These are phyloP conservation scores for Entophlyctis luteolus DNA, from an alignment of 192 early-diverging fungal genomes.

Conservation along the genomic window DNA sequence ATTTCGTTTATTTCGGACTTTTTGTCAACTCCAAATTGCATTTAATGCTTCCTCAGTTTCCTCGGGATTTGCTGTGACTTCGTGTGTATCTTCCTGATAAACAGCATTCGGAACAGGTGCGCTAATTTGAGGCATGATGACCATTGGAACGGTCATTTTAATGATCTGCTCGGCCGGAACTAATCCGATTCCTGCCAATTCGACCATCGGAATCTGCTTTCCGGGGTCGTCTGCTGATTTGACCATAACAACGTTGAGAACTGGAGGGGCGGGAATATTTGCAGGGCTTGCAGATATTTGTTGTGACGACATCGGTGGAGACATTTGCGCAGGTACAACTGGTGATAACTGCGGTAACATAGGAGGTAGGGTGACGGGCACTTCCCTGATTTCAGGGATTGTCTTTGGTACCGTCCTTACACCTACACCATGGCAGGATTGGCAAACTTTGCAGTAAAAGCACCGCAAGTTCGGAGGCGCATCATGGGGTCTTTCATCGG, in stretches of 20 bases:
- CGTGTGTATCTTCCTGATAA: not conserved
- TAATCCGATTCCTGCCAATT: slow-evolving; percentile 18
- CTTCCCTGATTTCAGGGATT: not conserved
- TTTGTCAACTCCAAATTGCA: slow-evolving; percentile 18
- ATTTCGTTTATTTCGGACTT: not conserved
- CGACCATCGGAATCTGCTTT: slow-evolving; percentile 17
- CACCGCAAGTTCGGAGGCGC: slow-evolving; percentile 39
- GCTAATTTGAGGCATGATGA: slow-evolving; percentile 7
- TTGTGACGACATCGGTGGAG: not conserved
- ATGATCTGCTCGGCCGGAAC: slow-evolving; percentile 25
- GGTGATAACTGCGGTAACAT: not conserved
- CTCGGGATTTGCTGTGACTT: too few species aligned
- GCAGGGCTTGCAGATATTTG: not conserved
- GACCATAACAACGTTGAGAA: slow-evolving; percentile 16
- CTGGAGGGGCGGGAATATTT: slow-evolving; percentile 19
- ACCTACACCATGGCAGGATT: slow-evolving; percentile 33
- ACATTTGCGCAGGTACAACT: not conserved
- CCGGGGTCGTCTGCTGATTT: not conserved
- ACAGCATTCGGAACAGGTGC: not conserved
- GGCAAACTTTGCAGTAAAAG: slow-evolving; percentile 46
- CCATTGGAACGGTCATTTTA: slow-evolving; percentile 26
- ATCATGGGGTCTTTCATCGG: slow-evolving; percentile 34
- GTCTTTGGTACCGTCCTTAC: not conserved
- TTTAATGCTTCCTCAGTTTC: not conserved
- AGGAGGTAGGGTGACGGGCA: not conserved